These are phyloP conservation scores for Stevia rebaudiana DNA, from an alignment of 140 eudicot genomes.

Conservation along the genomic window DNA sequence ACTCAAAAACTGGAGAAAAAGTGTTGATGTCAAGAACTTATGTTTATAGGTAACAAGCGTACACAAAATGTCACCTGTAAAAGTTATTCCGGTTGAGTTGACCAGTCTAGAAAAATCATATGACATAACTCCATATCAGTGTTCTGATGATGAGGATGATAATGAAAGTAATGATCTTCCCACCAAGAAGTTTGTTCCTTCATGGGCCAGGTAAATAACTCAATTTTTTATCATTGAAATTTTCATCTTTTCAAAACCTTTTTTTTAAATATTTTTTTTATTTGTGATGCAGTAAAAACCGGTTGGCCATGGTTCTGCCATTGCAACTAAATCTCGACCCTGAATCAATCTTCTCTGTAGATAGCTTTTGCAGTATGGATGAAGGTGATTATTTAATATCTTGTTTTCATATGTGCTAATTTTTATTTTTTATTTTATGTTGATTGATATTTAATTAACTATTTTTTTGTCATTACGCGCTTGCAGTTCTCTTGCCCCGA, in stretches of 20 bases:
- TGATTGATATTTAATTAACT: slow-evolving; percentile 1
- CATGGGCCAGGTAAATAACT: slow-evolving; percentile 79
- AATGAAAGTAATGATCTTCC: slow-evolving; percentile 64
- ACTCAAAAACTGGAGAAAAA: too few species aligned
- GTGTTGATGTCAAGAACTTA: too few species aligned
- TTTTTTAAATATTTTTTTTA: not conserved
- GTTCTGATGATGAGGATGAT: slow-evolving; percentile 79
- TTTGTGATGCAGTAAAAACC: slow-evolving; percentile 45
- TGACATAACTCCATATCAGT: slow-evolving; percentile 81
- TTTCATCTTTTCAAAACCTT: not conserved
- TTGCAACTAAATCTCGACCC: slow-evolving; percentile 51
- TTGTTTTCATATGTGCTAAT: not conserved
- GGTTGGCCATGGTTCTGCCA: slow-evolving; percentile 47
- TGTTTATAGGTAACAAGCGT: slow-evolving; percentile 37
- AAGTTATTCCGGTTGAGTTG: slow-evolving; percentile 16
- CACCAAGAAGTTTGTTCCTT: slow-evolving; percentile 58
- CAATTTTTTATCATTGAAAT: not conserved
- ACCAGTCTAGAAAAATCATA: slow-evolving; percentile 53
- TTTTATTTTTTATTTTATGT: not conserved
- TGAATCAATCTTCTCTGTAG: slow-evolving; percentile 52
- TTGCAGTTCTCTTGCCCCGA: slow-evolving; percentile 68
- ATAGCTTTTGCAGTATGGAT: slow-evolving; percentile 65
- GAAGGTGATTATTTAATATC: slow-evolving; percentile 48
- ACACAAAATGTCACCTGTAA: slow-evolving; percentile 34
- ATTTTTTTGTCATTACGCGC: slow-evolving; percentile 11